Evolutionary conservation across 306 rosid genomes (phyloP).

Genomic region (Rosa lucieae): DNA sequence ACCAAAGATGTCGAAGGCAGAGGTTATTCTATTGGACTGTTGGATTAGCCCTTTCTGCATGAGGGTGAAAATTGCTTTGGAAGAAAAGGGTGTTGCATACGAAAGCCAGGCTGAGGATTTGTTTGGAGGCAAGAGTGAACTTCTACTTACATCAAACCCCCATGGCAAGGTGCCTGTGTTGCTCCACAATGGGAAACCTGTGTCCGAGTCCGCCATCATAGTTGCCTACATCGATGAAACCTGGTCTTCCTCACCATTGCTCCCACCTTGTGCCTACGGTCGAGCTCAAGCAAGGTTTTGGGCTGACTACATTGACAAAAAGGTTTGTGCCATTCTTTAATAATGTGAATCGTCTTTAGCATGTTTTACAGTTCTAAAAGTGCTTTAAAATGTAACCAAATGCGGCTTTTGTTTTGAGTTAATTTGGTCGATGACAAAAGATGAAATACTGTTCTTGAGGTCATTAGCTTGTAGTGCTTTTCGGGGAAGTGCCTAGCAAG

Average conservation of each 20-base stretch:
- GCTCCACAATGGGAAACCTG: slow-evolving; percentile 51
- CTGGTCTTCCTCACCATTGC: slow-evolving; percentile 46
- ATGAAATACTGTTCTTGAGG: neutral
- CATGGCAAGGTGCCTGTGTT: slow-evolving; percentile 64
- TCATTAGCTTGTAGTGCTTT: neutral
- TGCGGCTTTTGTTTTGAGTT: neutral
- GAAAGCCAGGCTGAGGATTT: slow-evolving; percentile 51
- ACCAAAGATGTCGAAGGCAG: slow-evolving; percentile 45
- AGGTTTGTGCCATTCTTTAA: slow-evolving; percentile 27
- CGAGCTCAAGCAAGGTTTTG: slow-evolving; percentile 61
- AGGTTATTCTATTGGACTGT: slow-evolving; percentile 47
- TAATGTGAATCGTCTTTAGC: neutral
- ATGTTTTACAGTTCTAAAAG: neutral
- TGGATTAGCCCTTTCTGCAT: slow-evolving; percentile 57
- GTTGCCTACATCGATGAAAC: slow-evolving; percentile 50
- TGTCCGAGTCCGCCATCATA: slow-evolving; percentile 50
- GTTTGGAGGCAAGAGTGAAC: slow-evolving; percentile 65
- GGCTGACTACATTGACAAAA: slow-evolving; percentile 65
- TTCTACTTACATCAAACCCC: slow-evolving; percentile 58
- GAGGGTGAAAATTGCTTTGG: slow-evolving; percentile 59
- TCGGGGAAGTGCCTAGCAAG: neutral
- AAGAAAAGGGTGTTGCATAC: slow-evolving; percentile 49
- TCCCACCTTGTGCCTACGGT: slow-evolving; percentile 53
- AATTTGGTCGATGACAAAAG: no score
- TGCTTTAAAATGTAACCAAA: neutral